Conservation (phyloP, 1,284 basidiomycete species). For the Marasmius tenuissimus region DNA sequence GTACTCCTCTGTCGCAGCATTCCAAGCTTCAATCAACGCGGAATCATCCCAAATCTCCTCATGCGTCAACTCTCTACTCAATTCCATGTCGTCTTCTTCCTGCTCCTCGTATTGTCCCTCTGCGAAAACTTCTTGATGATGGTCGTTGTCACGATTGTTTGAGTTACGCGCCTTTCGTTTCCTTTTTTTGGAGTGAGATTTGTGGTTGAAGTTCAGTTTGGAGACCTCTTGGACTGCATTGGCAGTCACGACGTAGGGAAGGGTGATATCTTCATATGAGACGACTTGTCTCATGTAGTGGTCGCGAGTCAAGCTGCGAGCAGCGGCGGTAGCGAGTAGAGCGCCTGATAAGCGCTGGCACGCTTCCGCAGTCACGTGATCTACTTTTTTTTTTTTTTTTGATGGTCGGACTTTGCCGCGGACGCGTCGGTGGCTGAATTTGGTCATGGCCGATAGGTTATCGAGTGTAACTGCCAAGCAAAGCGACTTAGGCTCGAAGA, state of each 20-base stretch:
- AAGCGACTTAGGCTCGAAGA: too few species aligned
- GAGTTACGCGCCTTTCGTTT: slow-evolving; percentile 35
- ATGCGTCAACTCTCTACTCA: slow-evolving; percentile 62
- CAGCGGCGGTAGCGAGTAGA: background rate
- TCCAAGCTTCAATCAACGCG: slow-evolving; percentile 77
- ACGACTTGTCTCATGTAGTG: slow-evolving; percentile 43
- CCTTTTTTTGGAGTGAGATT: slow-evolving; percentile 48
- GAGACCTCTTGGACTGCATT: slow-evolving; percentile 14
- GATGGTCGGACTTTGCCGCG: too few species aligned
- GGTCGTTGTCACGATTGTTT: slow-evolving; percentile 11
- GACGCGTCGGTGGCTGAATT: too few species aligned
- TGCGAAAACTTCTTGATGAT: slow-evolving; percentile 14
- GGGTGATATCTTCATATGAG: slow-evolving; percentile 57
- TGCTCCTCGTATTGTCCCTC: slow-evolving; percentile 27
- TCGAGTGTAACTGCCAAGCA: too few species aligned
- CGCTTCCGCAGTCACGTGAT: too few species aligned
- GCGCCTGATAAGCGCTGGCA: background rate
- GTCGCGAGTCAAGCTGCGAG: background rate
- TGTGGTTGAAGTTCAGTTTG: slow-evolving; percentile 9
- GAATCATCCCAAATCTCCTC: slow-evolving; percentile 84
- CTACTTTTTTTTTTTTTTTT: too few species aligned
- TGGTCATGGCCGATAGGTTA: too few species aligned
- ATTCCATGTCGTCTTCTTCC: slow-evolving; percentile 36
- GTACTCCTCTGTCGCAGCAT: slow-evolving; percentile 78
- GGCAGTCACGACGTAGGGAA: slow-evolving; percentile 31